A percentile compares a stretch with the other conserved stretches of the same genome.
Conservation (phyloP, 2,329 filamentous ascomycete genomes). For the Monilinia fructigena region DNA sequence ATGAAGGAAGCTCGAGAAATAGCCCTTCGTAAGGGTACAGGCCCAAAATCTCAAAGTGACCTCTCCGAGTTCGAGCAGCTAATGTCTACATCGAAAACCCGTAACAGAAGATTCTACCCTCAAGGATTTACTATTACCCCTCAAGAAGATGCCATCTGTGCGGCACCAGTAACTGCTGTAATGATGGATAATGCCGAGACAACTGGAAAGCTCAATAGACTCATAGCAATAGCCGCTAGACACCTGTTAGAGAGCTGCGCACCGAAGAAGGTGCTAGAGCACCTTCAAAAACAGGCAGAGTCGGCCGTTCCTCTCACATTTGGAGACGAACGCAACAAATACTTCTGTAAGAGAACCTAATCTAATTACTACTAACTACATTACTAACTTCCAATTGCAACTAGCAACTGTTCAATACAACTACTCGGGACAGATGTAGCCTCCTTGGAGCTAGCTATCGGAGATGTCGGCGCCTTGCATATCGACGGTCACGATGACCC, state of each 20-base stretch:
- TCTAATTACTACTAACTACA: too few relatives aligned
- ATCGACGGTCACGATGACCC: slow-evolving; percentile 1
- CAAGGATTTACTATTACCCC: slow-evolving; percentile 2
- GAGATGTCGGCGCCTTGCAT: not conserved
- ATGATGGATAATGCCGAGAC: not conserved
- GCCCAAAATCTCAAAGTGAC: not conserved
- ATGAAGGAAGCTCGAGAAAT: slow-evolving; percentile 9
- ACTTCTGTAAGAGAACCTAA: not conserved
- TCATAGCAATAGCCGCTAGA: not conserved
- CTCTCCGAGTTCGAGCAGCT: not conserved
- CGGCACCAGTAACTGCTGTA: not conserved
- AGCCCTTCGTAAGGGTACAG: not conserved
- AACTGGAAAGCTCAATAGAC: not conserved
- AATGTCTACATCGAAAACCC: not conserved
- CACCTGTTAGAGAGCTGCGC: not conserved
- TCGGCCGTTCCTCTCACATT: not conserved
- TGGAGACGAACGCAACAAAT: not conserved
- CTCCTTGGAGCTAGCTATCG: not conserved
- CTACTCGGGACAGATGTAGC: not conserved
- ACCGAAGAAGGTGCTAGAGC: not conserved
- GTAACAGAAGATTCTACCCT: not conserved
- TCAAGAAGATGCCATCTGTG: not conserved
- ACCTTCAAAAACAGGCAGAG: not conserved
- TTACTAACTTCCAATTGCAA: not conserved
- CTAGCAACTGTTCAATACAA: slow-evolving; percentile 6